Evolutionary conservation across 306 rosid genomes (phyloP), one percentile per base, ranked within the genome.

Genomic region (Crataegus laevigata): DNA sequence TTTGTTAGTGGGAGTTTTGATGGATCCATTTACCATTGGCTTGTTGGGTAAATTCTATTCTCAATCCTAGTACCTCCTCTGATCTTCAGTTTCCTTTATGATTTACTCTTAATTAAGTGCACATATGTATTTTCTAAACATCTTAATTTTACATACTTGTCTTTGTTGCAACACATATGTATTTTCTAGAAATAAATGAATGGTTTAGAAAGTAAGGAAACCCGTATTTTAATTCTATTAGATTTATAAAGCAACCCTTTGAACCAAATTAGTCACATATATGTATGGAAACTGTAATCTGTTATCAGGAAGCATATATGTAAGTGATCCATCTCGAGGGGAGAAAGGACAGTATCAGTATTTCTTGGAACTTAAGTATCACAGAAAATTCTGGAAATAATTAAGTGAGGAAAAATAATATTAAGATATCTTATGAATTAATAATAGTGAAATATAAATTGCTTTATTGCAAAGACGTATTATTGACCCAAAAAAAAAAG

Each of bases 1-100:
- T 94, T 94, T 84, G 99, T 92, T 72, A 94, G 99, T 71, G 99
- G 99, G 85, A 94, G 97, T 84, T 90, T 73, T 76, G 97, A 94
- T 43, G 99, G 99, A 77, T 92, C 99, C 80, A 89, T 94, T 69
- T 94, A 86, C 83, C 99, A 94, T 85, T 94, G 96, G 99, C 92
- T 92, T 90, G 99, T 94, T 55, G 97, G 99, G 99, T 94, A 94
- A 71, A 40, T 58, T 71, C 52, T 24, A 42, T 61, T 51, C 30
- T 32, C 47, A 22, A n/a, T 59, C 68, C 13, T 8, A 45, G 18
- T 30, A 32, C 63, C 50, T 59, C 25, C 15, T 40, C 8, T 60
- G 47, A 47, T 63, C 7, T 63, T 30, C 24, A 30, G 60, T 55
- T 55, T 55, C 60, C 12, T n/a, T 55, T n/a, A 55, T 63, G 12